Conservation (phyloP, 495 filamentous ascomycete genomes). For the Staphylotrichum longicolle region DNA sequence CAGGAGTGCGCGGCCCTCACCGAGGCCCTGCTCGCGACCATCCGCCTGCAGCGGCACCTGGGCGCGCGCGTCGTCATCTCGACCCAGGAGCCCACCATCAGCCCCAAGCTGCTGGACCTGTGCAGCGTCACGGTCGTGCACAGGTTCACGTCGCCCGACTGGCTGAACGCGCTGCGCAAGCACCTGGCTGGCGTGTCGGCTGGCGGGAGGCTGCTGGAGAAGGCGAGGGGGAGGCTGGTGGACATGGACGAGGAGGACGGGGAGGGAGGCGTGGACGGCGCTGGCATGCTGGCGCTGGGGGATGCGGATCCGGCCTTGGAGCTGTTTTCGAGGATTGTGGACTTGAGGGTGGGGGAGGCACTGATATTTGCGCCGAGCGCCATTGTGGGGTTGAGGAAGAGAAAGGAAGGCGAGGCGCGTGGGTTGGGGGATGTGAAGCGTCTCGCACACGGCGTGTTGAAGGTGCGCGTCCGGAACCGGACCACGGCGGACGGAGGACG, state of each 20-base stretch:
- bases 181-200: constrained; percentile 58
- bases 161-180: constrained; percentile 58
- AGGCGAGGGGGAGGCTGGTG: constrained; percentile 19
- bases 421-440: constrained; percentile 29
- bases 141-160: constrained; percentile 68
- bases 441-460: constrained; percentile 49
- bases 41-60: constrained; percentile 70
- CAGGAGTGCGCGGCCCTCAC: constrained; percentile 55
- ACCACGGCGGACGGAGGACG: constrained; percentile 57
- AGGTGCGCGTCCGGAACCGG: constrained; percentile 52
- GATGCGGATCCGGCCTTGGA: constrained; percentile 33
- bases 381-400: constrained; percentile 43
- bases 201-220: constrained; percentile 26
- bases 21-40: constrained; percentile 59
- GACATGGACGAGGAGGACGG: constrained; percentile 9
- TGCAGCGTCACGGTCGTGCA: constrained; percentile 75
- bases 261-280: constrained; percentile 6
- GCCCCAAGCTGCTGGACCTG: constrained; percentile 63
- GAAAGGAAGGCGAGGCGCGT: constrained; percentile 15
- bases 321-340: constrained; percentile 57
- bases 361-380: constrained; percentile 64
- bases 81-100: constrained; percentile 78
- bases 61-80: constrained; percentile 66
- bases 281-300: constrained; percentile 20
- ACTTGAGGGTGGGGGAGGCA: constrained; percentile 60